Evolutionary conservation across 495 filamentous ascomycete genomes (phyloP), one percentile per base, ranked within the genome.

Genomic region (Aspergillus panamensis): DNA sequence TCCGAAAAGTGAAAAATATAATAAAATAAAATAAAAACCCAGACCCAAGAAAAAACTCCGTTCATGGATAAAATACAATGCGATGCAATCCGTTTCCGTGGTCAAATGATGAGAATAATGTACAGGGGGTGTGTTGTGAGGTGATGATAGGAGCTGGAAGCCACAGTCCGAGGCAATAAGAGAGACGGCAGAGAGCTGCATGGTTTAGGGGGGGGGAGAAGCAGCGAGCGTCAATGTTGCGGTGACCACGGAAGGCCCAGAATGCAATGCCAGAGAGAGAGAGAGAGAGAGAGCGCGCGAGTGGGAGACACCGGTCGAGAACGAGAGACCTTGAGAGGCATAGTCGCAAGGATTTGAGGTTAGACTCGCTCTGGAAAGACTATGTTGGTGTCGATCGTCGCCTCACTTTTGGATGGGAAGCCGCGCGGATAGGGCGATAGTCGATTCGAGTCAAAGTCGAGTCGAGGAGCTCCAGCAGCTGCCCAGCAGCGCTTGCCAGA

Each of bases 401-500:
- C 62, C 62, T 62, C 55, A 62, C 63, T 62, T 63, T 60, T 49
- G 25, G 54, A 60, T 44, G 32, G 33, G 49, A 71, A 72, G 65
- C 63, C 67, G 67, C 67, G 69, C 67, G 67, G 67, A 66, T 67
- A 67, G 66, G 51, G 58, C 52, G 57, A 59, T 42, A 56, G 25
- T 25, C 25, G 25, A 25, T 2, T 25, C 5, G 25, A 25, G 25
- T n/a, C n/a, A n/a, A n/a, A n/a, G n/a, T n/a, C n/a, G 25, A 25
- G 25, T 25, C 25, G 2, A 25, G 56, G 16, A 35, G 29, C 42
- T 35, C 48, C 31, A 48, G 54, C 45, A 58, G 45, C 58, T 57
- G 54, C 62, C 62, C 57, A 61, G 62, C 59, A 61, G 59, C 48
- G 59, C 58, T 60, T 59, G 50, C 35, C 50, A 53, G n/a, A 33